Conservation (phyloP, 441 rosid genomes). For the Eruca vesicaria region DNA sequence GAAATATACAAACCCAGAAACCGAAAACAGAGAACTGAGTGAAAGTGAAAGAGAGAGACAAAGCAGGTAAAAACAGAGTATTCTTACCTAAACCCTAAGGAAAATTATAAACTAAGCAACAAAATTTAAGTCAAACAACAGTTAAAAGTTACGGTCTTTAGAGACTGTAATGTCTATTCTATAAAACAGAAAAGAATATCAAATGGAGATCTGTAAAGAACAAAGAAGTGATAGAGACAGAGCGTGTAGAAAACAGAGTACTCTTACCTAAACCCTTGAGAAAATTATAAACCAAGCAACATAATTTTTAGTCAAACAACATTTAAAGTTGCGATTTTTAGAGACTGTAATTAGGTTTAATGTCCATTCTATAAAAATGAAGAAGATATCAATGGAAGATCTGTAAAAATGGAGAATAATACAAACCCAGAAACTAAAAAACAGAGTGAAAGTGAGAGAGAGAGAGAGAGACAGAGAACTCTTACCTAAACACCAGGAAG, state of each 20-base stretch:
- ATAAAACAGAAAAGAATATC: too few relatives aligned
- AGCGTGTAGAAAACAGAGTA: slow-evolving; percentile 13
- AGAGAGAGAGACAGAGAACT: slow-evolving; percentile 17
- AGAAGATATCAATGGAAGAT: too few relatives aligned
- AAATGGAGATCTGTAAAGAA: not conserved
- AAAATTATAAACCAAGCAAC: not conserved
- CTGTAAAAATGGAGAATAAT: not conserved
- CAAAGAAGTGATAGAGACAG: slow-evolving; percentile 10
- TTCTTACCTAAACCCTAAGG: not conserved
- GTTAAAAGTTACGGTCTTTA: not conserved
- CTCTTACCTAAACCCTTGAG: slow-evolving; percentile 20
- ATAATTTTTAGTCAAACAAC: not conserved
- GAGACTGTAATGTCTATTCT: not conserved
- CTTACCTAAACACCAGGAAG: slow-evolving; percentile 10
- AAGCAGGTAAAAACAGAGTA: slow-evolving; percentile 14
- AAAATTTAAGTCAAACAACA: slow-evolving; percentile 2
- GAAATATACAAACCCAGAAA: slow-evolving; percentile 11
- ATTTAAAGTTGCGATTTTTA: not conserved
- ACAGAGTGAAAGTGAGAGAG: slow-evolving; percentile 3
- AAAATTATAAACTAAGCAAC: not conserved
- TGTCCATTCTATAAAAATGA: too few relatives aligned
- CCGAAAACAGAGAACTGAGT: not conserved
- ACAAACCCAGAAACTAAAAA: slow-evolving; percentile 14
- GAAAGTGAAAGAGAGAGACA: not conserved
- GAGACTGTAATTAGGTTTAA: not conserved